Conservation (phyloP, 805 yeast genomes). For the Saccharomycopsis amapae region DNA sequence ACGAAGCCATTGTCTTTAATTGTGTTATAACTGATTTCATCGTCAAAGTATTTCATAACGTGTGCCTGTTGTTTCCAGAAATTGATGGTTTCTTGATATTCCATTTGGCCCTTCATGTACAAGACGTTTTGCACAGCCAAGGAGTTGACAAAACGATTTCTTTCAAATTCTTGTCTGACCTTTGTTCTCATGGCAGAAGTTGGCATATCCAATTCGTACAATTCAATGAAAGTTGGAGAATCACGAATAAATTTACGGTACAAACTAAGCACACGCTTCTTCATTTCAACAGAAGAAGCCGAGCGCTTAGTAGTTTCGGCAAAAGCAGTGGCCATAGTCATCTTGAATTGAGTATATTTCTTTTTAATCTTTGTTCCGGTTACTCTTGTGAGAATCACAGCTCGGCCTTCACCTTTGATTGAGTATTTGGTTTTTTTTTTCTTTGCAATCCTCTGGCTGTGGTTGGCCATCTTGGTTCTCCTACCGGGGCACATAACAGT, state of each 20-base stretch:
- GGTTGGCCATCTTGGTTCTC: no score
- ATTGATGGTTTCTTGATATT: conserved; percentile 78
- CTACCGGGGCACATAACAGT: no score
- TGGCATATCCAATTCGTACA: conserved; percentile 71
- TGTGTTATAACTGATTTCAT: conserved; percentile 48
- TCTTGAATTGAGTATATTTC: conserved; percentile 22
- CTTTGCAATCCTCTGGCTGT: no score
- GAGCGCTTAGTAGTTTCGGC: conserved; percentile 75
- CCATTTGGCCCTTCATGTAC: conserved; percentile 82
- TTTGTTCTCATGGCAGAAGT: conserved; percentile 73
- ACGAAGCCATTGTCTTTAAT: conserved; percentile 57
- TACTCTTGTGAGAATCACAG: no score
- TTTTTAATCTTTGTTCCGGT: no score
- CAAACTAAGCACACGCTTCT: conserved; percentile 55
- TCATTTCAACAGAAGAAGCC: conserved; percentile 52
- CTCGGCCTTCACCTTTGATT: no score
- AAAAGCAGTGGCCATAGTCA: conserved; percentile 74
- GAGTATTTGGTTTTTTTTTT: no score
- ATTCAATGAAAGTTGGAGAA: conserved; percentile 51
- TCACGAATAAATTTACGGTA: conserved; percentile 67
- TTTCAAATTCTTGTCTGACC: conserved; percentile 84
- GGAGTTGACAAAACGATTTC: conserved; percentile 68
- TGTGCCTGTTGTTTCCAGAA: conserved; percentile 89
- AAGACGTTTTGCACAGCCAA: conserved; percentile 59
- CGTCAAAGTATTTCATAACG: conserved; percentile 73